Evolutionary conservation across 2,329 filamentous ascomycete species (phyloP).

Genomic region (Neocucurbitaria cava): DNA sequence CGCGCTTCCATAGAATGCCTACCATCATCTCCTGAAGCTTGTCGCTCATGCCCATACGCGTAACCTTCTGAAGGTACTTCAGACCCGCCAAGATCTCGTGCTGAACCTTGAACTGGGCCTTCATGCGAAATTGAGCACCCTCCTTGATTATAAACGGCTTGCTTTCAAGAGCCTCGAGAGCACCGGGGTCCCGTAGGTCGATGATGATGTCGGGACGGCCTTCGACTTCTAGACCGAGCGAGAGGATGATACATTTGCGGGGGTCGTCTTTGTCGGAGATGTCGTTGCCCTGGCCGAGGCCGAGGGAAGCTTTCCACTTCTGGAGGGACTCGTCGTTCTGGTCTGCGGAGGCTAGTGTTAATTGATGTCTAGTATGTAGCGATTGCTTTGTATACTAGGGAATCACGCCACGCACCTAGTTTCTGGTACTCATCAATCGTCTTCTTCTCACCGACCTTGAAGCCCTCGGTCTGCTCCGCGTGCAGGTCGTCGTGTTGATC

Average conservation of each 20-base stretch:
- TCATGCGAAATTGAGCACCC: constrained; percentile 92
- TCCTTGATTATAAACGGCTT: constrained; percentile 99
- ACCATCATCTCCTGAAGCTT: constrained; percentile 99
- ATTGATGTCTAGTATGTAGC: not conserved
- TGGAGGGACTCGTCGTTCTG: constrained; percentile 89
- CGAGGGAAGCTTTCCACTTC: constrained; percentile 96
- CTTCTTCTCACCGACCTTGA: constrained; percentile 99
- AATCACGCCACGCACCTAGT: constrained; percentile 71
- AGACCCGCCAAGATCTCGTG: constrained; percentile 94
- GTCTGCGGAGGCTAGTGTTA: constrained; percentile 53
- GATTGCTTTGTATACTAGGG: not conserved
- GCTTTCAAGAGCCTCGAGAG: constrained; percentile 80
- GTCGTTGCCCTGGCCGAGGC: constrained; percentile 70
- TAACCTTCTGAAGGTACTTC: constrained; percentile 94
- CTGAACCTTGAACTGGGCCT: constrained; percentile 92
- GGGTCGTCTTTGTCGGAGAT: constrained; percentile 71
- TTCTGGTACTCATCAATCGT: constrained; percentile 92
- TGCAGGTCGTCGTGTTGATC: constrained; percentile 77
- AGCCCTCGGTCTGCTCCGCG: constrained; percentile 89
- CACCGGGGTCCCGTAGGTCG: constrained; percentile 77
- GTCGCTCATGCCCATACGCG: constrained; percentile 84
- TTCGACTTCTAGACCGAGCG: constrained; percentile 84
- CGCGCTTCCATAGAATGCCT: constrained; percentile 41
- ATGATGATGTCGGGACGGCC: constrained; percentile 87
- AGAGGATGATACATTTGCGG: constrained; percentile 91